Base-by-base conservation (phyloP, 805 yeast species). In the Candida railenensis region DNA sequence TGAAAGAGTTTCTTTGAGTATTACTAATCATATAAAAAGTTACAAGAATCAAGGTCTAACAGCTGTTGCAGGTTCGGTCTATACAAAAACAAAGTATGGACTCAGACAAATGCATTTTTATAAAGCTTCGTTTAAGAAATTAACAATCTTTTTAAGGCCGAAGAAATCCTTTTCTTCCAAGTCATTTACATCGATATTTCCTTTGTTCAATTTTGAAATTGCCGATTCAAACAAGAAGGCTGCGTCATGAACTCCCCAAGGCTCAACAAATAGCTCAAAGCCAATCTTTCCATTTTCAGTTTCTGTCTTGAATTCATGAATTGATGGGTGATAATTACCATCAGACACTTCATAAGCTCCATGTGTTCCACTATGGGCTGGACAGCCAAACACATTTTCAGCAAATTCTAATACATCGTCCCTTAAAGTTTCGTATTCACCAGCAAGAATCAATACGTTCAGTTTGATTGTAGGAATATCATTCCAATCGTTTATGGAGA, bases 391-490 rank as follows among this genome's bases (percentile, higher is more conserved):
- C 22, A 36, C 19, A 4, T 4, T 7, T 34, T 58, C 54, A 7
- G 60, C 53, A 71, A 73, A 72, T 40, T 60, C 62, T 41, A 65
- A 53, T 19, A 70, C 54, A 45, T 69, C 73, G 52, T 71, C 76
- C 47, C 75, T 57, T 49, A 72, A 71, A 15, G 59, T 55, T 50
- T 72, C 77, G 45, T 70, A 73, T 56, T 71, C 76, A 18, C 76
- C 76, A 5, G 53, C 49, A n/a, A 71, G 48, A 22, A 71, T 48
- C 32, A 68, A 63, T 2, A 71, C 61, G 32, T 58, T 61, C 38
- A 46, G 45, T 22, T 53, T 55, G 44, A 61, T 66, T 28, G 66
- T 62, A 3, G 68, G 63, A 19, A 69, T 69, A 2, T 53, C 53
- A 3, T 43, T 48, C 75, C 75, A 71, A 42, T 70, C 69, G 15